A percentile compares a stretch with the other conserved stretches of the same genome.
Conservation (phyloP, 148 eudicot species). For the Spergularia bocconei region DNA sequence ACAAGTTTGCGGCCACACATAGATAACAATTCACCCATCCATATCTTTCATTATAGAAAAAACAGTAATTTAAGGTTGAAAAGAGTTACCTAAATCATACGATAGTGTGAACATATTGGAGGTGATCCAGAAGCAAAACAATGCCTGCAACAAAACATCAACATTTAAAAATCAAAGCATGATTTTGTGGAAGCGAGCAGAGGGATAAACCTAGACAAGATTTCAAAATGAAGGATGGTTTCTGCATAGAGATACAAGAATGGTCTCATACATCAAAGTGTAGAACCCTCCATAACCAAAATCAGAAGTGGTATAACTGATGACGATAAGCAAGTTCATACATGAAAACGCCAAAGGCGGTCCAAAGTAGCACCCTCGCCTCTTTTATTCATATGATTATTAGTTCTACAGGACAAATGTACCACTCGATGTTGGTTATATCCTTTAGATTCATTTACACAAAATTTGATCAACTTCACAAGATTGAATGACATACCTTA, state of each 20-base stretch:
- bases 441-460: no score
- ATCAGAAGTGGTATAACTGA: no score
- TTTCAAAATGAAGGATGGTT: no score
- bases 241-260: no score
- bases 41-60: background rate
- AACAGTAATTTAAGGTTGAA: background rate
- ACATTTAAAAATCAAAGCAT: background rate
- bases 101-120: conserved; percentile 56
- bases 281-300: no score
- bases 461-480: background rate
- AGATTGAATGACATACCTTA: conserved; percentile 42
- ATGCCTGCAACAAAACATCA: conserved; percentile 46
- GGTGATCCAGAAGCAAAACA: conserved; percentile 75
- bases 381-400: no score
- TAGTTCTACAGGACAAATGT: no score
- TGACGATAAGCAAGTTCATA: no score
- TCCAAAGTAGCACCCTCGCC: no score
- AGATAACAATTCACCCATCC: background rate
- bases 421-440: no score
- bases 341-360: no score
- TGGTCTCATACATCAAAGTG: no score
- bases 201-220: background rate
- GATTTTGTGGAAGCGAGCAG: background rate
- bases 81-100: conserved; percentile 60
- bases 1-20: background rate